phyloP scores from a whole-genome alignment of 1,139 yeast genomes.

The Martiniozyma asiatica region DNA sequence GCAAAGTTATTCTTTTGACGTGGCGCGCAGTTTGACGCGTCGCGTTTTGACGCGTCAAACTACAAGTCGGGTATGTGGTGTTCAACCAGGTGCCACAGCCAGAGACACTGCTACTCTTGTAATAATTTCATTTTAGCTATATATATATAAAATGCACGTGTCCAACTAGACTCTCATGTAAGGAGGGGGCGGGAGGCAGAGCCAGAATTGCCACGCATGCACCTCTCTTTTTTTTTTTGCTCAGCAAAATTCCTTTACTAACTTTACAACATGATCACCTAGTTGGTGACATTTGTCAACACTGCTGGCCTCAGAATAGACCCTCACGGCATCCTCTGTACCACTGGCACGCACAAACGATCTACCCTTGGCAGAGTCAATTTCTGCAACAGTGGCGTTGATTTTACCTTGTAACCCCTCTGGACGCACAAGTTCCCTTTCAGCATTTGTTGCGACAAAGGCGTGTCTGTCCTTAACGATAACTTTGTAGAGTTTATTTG shows the following conservation, averaged over 20 bases:
- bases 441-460: conserved; percentile 85
- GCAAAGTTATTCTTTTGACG: no score
- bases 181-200: no score
- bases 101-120: no score
- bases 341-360: conserved; percentile 96
- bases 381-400: conserved; percentile 46
- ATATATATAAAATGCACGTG: no score
- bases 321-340: conserved; percentile 94
- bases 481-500: conserved; percentile 73
- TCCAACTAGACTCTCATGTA: no score
- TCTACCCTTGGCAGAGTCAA: conserved; percentile 38
- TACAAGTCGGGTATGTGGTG: no score
- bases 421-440: conserved; percentile 69
- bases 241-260: conserved; percentile 23
- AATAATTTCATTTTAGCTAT: no score
- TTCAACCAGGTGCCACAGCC: no score
- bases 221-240: no score
- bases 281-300: conserved; percentile 39
- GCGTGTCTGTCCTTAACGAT: conserved; percentile 69
- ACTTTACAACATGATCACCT: conserved; percentile 38
- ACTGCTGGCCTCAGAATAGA: conserved; percentile 79
- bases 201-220: no score
- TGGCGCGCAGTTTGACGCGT: no score
- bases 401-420: conserved; percentile 64
- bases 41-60: no score